A percentile compares a stretch with the other conserved stretches of the same genome.
Conservation (phyloP, 352 stramenopile genomes). For the Peronospora destructor region DNA sequence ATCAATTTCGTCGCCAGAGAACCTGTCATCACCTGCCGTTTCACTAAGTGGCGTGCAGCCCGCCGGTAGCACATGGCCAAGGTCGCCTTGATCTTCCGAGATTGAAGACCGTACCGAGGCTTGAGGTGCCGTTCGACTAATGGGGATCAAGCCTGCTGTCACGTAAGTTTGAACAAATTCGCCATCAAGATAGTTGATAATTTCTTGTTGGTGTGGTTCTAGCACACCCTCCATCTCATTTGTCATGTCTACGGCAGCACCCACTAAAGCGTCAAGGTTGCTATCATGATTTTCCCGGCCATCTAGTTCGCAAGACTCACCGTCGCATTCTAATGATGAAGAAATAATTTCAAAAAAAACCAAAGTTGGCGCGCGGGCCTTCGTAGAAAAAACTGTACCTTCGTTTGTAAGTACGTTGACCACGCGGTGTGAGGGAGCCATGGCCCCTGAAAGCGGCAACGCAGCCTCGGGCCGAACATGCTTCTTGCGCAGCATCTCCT, state of each 20-base stretch:
- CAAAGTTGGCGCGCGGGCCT: conserved; percentile 54
- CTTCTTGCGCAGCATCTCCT: conserved; percentile 37
- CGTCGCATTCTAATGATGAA: conserved; percentile 19
- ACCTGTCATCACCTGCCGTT: conserved; percentile 11
- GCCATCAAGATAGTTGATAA: conserved; percentile 49
- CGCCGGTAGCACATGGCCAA: conserved; percentile 22
- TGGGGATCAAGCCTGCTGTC: conserved; percentile 32
- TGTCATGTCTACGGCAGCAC: conserved; percentile 22
- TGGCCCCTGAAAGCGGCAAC: conserved; percentile 34
- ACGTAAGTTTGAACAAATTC: conserved; percentile 44
- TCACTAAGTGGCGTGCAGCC: conserved; percentile 23
- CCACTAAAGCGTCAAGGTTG: conserved; percentile 16
- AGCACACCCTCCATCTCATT: conserved; percentile 5
- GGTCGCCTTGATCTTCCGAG: conserved; percentile 29
- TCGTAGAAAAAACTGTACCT: conserved; percentile 69
- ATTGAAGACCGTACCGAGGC: conserved; percentile 21
- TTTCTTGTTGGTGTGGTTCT: conserved; percentile 32
- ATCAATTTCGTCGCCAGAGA: conserved; percentile 11
- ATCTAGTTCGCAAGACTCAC: conserved; percentile 4
- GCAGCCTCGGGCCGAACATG: conserved; percentile 44
- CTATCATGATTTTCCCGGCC: conserved; percentile 1
- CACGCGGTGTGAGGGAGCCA: conserved; percentile 30
- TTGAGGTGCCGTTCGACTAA: conserved; percentile 12
- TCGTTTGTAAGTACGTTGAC: conserved; percentile 50
- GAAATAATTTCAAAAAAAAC: conserved; percentile 56